A percentile compares a stretch with the other conserved stretches of the same genome.
Evolutionary conservation across 768 basidiomycete species (phyloP).

Genomic region (Hypholoma sublateritium): DNA sequence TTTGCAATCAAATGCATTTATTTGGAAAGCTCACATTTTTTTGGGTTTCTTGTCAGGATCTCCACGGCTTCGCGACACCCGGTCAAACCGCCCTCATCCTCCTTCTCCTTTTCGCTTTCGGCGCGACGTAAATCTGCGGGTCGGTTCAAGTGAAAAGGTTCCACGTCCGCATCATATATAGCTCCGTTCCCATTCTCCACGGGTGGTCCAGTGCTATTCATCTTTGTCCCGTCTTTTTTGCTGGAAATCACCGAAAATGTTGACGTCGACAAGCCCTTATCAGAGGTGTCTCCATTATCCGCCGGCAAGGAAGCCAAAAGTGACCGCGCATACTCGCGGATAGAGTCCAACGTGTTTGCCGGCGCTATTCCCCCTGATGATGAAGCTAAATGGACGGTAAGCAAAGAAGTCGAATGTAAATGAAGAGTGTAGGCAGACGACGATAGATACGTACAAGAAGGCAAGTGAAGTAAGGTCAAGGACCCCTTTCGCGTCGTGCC

Average conservation of each 20-base stretch:
- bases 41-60: constrained; percentile 84
- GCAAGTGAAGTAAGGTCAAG: constrained; percentile 7
- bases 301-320: constrained; percentile 48
- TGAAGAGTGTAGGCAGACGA: not conserved
- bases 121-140: constrained; percentile 19
- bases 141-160: constrained; percentile 28
- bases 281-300: constrained; percentile 10
- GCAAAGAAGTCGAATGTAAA: not conserved
- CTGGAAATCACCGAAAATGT: not conserved
- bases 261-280: not conserved
- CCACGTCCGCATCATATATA: not conserved
- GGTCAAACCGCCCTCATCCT: constrained; percentile 45
- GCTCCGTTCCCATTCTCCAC: constrained; percentile 6
- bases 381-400: constrained; percentile 7
- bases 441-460: constrained; percentile 23
- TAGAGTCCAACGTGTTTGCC: constrained; percentile 38
- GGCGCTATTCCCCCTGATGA: constrained; percentile 8
- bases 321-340: constrained; percentile 52
- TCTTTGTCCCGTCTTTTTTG: not conserved
- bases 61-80: constrained; percentile 87
- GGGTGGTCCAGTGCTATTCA: not conserved
- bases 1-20: not conserved
- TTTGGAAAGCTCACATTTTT: constrained; percentile 62
- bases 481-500: constrained; percentile 11
- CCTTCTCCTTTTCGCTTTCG: constrained; percentile 35